These are phyloP conservation scores for Sporobolomyces roseus DNA, from an alignment of 768 basidiomycete genomes.

Conservation along the genomic window DNA sequence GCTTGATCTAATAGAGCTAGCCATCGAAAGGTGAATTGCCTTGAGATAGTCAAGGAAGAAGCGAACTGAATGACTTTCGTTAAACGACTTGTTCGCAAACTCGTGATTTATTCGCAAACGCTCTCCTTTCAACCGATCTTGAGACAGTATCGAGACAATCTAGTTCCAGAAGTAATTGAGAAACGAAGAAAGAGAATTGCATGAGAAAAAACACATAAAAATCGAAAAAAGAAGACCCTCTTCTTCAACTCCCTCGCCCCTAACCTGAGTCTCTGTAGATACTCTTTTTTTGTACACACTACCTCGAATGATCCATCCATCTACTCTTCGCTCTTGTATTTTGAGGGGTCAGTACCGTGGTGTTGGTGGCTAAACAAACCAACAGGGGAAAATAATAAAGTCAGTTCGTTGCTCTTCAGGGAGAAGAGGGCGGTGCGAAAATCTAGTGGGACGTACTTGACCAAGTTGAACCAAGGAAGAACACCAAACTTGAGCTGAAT, in stretches of 20 bases:
- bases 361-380: conserved; percentile 40
- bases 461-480: conserved; percentile 70
- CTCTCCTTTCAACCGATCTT: too few relatives aligned
- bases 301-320: neutral
- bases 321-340: conserved; percentile 39
- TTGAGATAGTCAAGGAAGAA: too few relatives aligned
- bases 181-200: too few relatives aligned
- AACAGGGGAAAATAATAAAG: too few relatives aligned
- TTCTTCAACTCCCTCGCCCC: neutral
- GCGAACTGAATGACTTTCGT: too few relatives aligned
- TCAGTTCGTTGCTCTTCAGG: neutral
- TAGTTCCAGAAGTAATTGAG: too few relatives aligned
- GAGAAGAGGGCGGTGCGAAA: neutral
- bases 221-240: neutral
- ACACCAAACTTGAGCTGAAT: conserved; percentile 69
- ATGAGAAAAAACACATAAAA: neutral
- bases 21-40: neutral
- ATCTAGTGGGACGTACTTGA: conserved; percentile 57
- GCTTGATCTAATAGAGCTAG: neutral
- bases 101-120: too few relatives aligned
- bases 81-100: too few relatives aligned
- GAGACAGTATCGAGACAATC: too few relatives aligned
- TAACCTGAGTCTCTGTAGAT: neutral
- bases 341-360: conserved; percentile 43
- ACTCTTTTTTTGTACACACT: too few relatives aligned